These are phyloP conservation scores for Chalciporus sphaerocephalus DNA, from an alignment of 768 basidiomycete genomes.

Conservation along the genomic window DNA sequence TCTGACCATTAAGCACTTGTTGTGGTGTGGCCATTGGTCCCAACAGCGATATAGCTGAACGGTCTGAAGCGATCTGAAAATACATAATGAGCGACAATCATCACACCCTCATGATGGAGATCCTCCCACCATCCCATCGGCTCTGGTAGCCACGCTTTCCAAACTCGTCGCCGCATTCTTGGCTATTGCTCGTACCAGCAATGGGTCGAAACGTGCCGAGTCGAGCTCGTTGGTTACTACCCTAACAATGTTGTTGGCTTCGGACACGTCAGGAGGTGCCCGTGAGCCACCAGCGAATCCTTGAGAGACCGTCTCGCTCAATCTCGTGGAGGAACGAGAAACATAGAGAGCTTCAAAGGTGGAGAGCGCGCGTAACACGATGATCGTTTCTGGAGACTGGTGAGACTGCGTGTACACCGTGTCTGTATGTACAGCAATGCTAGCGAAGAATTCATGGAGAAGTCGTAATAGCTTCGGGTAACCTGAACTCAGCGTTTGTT, in stretches of 20 bases:
- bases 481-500: slow-evolving; percentile 80
- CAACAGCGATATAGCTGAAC: slow-evolving; percentile 67
- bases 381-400: slow-evolving; percentile 91
- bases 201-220: slow-evolving; percentile 57
- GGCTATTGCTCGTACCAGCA: slow-evolving; percentile 76
- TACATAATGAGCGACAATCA: background rate
- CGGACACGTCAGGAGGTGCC: slow-evolving; percentile 64
- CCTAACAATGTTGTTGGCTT: slow-evolving; percentile 75
- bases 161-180: slow-evolving; percentile 65
- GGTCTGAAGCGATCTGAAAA: slow-evolving; percentile 60
- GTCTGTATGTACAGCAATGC: slow-evolving; percentile 93
- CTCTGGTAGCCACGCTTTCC: slow-evolving; percentile 59
- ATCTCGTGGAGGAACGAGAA: slow-evolving; percentile 71
- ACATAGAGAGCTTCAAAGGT: slow-evolving; percentile 88
- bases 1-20: slow-evolving; percentile 69
- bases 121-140: slow-evolving; percentile 63
- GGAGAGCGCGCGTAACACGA: slow-evolving; percentile 78
- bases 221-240: slow-evolving; percentile 79
- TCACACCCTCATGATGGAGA: background rate
- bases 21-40: slow-evolving; percentile 78
- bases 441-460: slow-evolving; percentile 96
- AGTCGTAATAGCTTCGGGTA: slow-evolving; percentile 86
- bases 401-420: slow-evolving; percentile 80
- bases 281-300: slow-evolving; percentile 71
- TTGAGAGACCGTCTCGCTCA: slow-evolving; percentile 77